A percentile compares a stretch with the other conserved stretches of the same genome.
Evolutionary conservation across 148 eudicot genomes (phyloP).

Genomic region (Rhododendron molle): DNA sequence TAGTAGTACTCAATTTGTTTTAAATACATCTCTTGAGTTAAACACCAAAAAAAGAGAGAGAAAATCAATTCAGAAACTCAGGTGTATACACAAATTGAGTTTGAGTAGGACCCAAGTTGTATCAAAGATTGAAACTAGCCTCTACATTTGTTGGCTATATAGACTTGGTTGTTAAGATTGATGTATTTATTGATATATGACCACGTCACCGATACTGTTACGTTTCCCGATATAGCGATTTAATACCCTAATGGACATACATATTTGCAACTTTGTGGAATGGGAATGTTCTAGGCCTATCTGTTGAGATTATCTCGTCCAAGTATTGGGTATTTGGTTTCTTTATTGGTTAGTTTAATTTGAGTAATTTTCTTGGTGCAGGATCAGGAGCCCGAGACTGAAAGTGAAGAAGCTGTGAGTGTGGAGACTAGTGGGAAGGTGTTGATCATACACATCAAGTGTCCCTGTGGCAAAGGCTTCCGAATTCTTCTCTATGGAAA

Average conservation of each 20-base stretch:
- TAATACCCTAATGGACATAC: no score
- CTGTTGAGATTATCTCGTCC: background rate
- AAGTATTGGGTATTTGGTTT: background rate
- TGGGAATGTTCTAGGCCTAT: background rate
- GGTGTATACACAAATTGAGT: background rate
- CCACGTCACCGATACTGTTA: no score
- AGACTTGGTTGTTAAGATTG: background rate
- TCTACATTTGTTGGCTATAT: background rate
- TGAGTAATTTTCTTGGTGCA: background rate
- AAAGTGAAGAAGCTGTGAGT: constrained; percentile 15
- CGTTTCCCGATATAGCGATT: no score
- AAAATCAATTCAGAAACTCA: background rate
- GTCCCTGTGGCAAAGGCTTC: constrained; percentile 12
- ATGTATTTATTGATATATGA: background rate
- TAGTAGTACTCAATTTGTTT: no score
- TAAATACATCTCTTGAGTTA: background rate
- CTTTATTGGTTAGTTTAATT: background rate
- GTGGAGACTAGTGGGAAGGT: constrained; percentile 15
- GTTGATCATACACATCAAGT: constrained; percentile 11
- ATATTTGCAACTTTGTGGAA: no score
- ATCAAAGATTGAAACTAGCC: background rate
- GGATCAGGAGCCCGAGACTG: background rate
- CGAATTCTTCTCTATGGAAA: background rate
- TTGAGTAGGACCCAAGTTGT: background rate
- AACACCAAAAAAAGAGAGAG: no score